phyloP scores from a whole-genome alignment of 1,284 basidiomycete genomes.

The Phylloporus gajari region DNA sequence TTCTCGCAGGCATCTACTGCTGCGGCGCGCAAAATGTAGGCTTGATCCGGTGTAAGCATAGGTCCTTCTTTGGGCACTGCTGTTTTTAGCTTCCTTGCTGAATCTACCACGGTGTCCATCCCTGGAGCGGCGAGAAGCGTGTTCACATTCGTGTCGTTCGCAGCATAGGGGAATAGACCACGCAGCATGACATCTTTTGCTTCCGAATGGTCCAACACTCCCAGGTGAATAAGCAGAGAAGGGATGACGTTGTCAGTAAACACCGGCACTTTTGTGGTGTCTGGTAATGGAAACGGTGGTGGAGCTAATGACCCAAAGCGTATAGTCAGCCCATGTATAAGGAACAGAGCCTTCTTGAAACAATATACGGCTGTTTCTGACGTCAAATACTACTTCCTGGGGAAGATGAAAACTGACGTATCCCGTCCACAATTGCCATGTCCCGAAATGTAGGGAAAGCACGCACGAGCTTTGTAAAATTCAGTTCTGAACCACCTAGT shows the following conservation, averaged over 20 bases:
- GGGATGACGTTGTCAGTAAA: constrained; percentile 91
- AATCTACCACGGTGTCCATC: constrained; percentile 16
- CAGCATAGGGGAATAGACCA: constrained; percentile 57
- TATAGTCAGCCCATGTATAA: constrained; percentile 74
- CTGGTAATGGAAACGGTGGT: constrained; percentile 69
- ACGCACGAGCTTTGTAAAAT: constrained; percentile 64
- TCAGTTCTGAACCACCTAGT: constrained; percentile 21
- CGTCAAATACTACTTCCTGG: constrained; percentile 13
- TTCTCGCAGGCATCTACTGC: constrained; percentile 80
- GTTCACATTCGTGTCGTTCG: constrained; percentile 50
- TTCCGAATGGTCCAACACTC: constrained; percentile 73
- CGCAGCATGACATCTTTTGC: constrained; percentile 52
- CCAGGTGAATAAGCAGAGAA: constrained; percentile 81
- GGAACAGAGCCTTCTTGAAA: constrained; percentile 90
- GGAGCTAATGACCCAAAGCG: constrained; percentile 67
- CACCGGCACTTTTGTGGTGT: constrained; percentile 70
- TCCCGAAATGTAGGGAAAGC: constrained; percentile 83
- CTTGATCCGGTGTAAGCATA: constrained; percentile 65
- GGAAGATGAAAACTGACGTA: constrained; percentile 59
- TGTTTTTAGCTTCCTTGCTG: constrained; percentile 33
- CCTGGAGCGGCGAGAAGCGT: constrained; percentile 50
- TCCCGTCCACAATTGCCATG: constrained; percentile 69
- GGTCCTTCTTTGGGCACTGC: constrained; percentile 68
- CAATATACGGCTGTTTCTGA: constrained; percentile 73
- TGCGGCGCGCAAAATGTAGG: constrained; percentile 82